These are phyloP conservation scores for Spergularia azorica DNA, from an alignment of 179 eudicot genomes.

Conservation along the genomic window DNA sequence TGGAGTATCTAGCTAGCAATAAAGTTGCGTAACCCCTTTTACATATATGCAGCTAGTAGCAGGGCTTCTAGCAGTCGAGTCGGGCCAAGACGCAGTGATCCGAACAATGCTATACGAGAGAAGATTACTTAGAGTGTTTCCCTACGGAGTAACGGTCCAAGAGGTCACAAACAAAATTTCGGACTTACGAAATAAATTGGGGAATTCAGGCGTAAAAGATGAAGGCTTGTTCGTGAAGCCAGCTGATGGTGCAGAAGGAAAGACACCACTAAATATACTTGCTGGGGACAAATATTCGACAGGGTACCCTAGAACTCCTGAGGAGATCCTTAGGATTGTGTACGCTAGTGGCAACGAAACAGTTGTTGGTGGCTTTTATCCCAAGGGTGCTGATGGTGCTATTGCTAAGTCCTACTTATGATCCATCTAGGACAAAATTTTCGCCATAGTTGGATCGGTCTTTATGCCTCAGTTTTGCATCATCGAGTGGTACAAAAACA, in stretches of 20 bases:
- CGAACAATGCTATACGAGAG: constrained; percentile 63
- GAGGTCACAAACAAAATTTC: constrained; percentile 69
- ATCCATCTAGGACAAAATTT: background rate
- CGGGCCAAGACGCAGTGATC: constrained; percentile 91
- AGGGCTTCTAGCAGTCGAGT: constrained; percentile 73
- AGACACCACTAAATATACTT: constrained; percentile 52
- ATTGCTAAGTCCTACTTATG: constrained; percentile 51
- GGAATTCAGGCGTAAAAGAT: constrained; percentile 56
- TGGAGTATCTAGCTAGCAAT: too few species aligned
- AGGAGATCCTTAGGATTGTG: constrained; percentile 68
- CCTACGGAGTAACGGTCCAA: constrained; percentile 62
- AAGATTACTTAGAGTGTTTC: constrained; percentile 40
- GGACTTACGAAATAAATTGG: constrained; percentile 56
- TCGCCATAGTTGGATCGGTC: background rate
- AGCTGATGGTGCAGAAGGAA: constrained; percentile 50
- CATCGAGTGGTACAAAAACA: too few species aligned
- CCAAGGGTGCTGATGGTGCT: constrained; percentile 61
- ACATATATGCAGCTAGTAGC: constrained; percentile 61
- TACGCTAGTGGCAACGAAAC: constrained; percentile 59
- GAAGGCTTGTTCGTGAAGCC: constrained; percentile 55
- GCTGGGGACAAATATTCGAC: constrained; percentile 54
- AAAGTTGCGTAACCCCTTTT: background rate
- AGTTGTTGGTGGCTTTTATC: constrained; percentile 68
- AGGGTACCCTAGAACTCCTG: constrained; percentile 59
- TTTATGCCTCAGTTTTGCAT: too few species aligned